Percentiles rank a stretch among this genome's conserved stretches.
Evolutionary conservation across 345 rosid genomes (phyloP).

Genomic region (Eucalyptus marginata): DNA sequence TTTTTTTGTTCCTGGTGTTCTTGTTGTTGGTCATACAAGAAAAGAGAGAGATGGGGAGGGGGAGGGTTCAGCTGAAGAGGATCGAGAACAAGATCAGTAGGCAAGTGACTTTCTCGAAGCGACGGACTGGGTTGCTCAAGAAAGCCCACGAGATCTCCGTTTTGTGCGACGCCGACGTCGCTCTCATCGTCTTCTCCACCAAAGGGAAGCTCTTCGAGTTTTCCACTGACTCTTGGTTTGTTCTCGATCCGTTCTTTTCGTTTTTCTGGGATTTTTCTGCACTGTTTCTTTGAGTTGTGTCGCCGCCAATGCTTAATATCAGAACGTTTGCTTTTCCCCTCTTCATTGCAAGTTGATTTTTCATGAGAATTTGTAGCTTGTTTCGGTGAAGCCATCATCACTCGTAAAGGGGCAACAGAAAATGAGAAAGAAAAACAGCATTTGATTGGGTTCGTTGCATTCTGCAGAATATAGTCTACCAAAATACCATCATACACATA

Average conservation of each 20-base stretch:
- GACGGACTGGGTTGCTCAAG: conserved; percentile 68
- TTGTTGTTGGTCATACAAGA: background rate
- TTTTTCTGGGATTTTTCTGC: background rate
- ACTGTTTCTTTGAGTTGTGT: background rate
- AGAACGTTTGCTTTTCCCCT: background rate
- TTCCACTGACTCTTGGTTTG: conserved; percentile 61
- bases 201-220: conserved; percentile 80
- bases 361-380: background rate
- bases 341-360: background rate
- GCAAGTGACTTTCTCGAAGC: conserved; percentile 85
- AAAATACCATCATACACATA: background rate
- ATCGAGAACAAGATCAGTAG: conserved; percentile 91
- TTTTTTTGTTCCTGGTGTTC: background rate
- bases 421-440: background rate
- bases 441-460: background rate
- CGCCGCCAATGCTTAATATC: background rate
- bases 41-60: conserved; percentile 52
- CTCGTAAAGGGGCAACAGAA: background rate
- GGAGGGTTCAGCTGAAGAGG: conserved; percentile 84
- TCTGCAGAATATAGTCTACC: background rate
- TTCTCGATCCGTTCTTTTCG: background rate
- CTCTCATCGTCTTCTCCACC: conserved; percentile 70
- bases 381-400: background rate
- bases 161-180: conserved; percentile 76
- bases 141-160: conserved; percentile 91